Evolutionary conservation across 805 yeast genomes (phyloP).

Genomic region (Teunomyces lycoperdinae): DNA sequence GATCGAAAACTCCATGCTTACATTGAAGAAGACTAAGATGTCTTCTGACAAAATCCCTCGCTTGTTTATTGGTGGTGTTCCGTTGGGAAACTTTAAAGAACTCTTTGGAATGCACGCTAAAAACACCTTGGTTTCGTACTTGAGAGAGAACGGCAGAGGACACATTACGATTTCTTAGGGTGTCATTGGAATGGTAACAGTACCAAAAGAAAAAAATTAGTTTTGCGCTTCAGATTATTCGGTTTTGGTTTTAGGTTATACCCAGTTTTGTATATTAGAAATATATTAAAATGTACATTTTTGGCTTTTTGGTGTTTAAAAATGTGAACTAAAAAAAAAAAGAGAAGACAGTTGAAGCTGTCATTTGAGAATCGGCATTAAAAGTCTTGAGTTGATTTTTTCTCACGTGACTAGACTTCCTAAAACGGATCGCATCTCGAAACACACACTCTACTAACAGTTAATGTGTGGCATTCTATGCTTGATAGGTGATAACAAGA

Average conservation of each 20-base stretch:
- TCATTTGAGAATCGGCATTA: no score
- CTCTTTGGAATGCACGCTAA: slow-evolving; percentile 18
- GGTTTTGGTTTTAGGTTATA: no score
- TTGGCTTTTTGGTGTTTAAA: not conserved
- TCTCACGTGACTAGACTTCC: not conserved
- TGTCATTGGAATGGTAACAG: no score
- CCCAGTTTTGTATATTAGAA: not conserved
- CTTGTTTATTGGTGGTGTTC: slow-evolving; percentile 32
- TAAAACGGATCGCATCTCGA: not conserved
- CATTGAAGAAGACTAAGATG: not conserved
- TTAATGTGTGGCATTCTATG: slow-evolving; percentile 59
- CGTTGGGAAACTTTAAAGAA: slow-evolving; percentile 26
- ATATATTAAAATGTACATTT: not conserved
- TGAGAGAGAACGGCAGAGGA: slow-evolving; percentile 27
- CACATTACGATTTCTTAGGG: slow-evolving; percentile 15
- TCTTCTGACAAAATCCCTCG: slow-evolving; percentile 23
- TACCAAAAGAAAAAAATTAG: no score
- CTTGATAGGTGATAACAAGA: slow-evolving; percentile 11
- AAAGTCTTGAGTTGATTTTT: not conserved
- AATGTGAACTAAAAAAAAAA: no score
- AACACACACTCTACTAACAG: not conserved
- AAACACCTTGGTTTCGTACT: slow-evolving; percentile 20
- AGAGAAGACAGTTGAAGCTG: no score
- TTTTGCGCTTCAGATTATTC: no score
- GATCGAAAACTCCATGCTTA: not conserved